Conservation (phyloP, 2,329 filamentous ascomycete genomes). For the Aspergillus sp. region DNA sequence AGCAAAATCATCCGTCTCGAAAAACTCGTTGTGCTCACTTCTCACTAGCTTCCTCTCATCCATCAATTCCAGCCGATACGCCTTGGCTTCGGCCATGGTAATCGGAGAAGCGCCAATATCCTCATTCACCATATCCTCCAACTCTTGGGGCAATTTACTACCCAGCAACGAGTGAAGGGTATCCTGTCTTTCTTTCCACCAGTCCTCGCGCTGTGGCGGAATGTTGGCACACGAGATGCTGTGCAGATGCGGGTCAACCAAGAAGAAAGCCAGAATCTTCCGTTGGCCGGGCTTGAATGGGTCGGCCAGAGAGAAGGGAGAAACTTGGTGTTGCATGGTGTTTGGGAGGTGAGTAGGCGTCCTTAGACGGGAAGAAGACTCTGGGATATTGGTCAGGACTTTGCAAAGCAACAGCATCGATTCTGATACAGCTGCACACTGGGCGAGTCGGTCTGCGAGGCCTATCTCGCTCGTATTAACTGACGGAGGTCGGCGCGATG, state of each 20-base stretch:
- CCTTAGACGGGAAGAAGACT: no score
- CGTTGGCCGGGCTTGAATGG: conserved; percentile 15
- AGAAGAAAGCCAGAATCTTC: conserved; percentile 20
- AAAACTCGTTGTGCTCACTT: no score
- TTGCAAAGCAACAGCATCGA: no score
- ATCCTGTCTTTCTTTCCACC: background rate
- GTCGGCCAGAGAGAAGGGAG: conserved; percentile 15
- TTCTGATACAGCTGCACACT: no score
- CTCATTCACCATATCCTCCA: conserved; percentile 19
- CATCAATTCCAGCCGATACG: conserved; percentile 24
- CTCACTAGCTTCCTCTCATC: no score
- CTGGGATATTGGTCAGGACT: no score
- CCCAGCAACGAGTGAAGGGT: background rate
- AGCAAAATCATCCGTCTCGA: no score
- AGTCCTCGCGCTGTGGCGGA: conserved; percentile 11
- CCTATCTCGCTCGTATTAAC: no score
- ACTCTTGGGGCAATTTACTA: conserved; percentile 5
- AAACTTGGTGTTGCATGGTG: conserved; percentile 26
- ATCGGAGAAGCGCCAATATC: conserved; percentile 22
- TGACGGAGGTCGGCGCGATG: no score
- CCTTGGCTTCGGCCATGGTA: conserved; percentile 31
- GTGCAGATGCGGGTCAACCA: conserved; percentile 17
- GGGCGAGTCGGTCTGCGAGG: no score
- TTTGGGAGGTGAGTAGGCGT: conserved; percentile 17
- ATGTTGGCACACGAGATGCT: conserved; percentile 21